Evolutionary conservation across 306 rosid genomes (phyloP), one percentile per base, ranked within the genome.

Genomic region (Pyrus bretschneideri): DNA sequence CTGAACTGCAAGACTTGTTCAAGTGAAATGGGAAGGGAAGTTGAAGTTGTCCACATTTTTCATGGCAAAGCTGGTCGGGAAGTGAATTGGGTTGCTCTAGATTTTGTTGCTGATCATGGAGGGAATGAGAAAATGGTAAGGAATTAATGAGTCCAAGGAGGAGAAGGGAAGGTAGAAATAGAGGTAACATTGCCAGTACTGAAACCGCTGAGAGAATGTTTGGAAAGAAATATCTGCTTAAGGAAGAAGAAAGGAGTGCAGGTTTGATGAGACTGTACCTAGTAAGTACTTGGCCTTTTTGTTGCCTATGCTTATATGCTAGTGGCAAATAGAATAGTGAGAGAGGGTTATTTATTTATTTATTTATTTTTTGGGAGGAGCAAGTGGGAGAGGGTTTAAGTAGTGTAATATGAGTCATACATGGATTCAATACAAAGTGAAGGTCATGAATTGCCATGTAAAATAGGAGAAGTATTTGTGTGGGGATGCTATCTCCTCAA

Each of bases 1-100:
- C 31, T 44, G 93, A 81, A 6, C 67, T 73, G 68, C 96, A 90
- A 29, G 95, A 86, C 58, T 85, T 55, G 84, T 90, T 90, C 69
- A 95, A 52, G 77, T 89, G 83, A 82, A 95, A 95, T 46, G 99
- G 99, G 72, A 90, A 90, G 4, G 99, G 93, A 65, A 95, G 76
- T 73, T 81, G 75, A 51, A 83, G 83, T 25, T 87, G 60, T 59
- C 99, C 99, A 61, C 99, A 95, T 76, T 75, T 85, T 71, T 89
- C 95, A 68, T 81, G 77, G 82, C 93, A 87, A 4, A 10, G 35
- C 49, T 81, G 83, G 49, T 70, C 77, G 49, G 74, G 78, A 61
- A 21, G 76, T 72, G 82, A 30, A 61, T 75, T 35, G 23, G 81
- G 67, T 2, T 76, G 67, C 31, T 29, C 64, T 35, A 78, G 79